Base-by-base conservation (phyloP, 2,329 filamentous ascomycete species). In the Didymella pomorum region DNA sequence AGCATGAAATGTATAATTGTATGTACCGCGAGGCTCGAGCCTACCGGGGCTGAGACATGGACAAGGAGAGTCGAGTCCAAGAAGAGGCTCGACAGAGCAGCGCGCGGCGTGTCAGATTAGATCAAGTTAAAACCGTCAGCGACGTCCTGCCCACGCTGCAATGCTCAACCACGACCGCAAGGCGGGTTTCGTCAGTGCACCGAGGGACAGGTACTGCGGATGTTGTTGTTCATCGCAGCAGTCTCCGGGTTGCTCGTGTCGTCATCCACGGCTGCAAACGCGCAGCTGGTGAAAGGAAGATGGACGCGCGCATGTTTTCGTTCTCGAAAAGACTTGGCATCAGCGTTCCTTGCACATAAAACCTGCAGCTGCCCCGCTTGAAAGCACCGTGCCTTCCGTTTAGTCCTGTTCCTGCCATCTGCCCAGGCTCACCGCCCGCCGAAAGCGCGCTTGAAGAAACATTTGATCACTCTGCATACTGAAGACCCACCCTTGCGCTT, bases 51-150 rank as follows among this genome's bases (percentile, higher is more conserved):
- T 39, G 20, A 33, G 25, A n/a, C 18, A 41, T 33, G 43, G 37
- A 41, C 28, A 21, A 20, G 20, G 25, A 16, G 10, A 20, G 18
- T 51, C 18, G 26, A 35, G 50, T 45, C 50, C 9, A 18, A 3
- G 16, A 18, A 20, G 31, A n/a, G 50, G 21, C 42, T 37, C 11
- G 41, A 39, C 16, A 28, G 37, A 46, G 54, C 54, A 31, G 35
- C 35, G 35, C 35, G 35, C 20, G 20, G 47, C 71, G 74, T 76
- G 76, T 85, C 83, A 84, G 83, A 86, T 85, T 85, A 86, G 83
- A 86, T 86, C 83, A 86, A 86, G 84, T 85, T 77, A 62, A 81
- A 76, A 78, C 82, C 79, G 66, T 82, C 82, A 84, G 69, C 67
- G 78, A 77, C 71, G 41, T 43, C 63, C 62, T 50, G 58, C 28